Percentiles rank a stretch among this genome's conserved stretches.
phyloP scores from a whole-genome alignment of 2,329 filamentous ascomycete species.

The Phaeosphaeria sp. region DNA sequence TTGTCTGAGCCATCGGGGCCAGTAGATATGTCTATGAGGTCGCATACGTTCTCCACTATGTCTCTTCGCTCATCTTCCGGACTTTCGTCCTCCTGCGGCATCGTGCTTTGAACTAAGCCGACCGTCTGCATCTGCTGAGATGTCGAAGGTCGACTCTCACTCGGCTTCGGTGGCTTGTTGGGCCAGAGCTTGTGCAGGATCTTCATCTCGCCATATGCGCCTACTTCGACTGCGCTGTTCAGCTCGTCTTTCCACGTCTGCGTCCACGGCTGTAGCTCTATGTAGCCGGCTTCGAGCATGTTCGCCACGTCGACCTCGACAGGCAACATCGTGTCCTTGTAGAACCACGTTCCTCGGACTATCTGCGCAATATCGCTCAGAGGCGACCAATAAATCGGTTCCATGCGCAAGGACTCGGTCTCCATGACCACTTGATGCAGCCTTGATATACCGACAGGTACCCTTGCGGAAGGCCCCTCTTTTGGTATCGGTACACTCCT shows the following conservation, averaged over 20 bases:
- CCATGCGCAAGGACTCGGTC: constrained; percentile 70
- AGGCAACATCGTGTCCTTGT: constrained; percentile 91
- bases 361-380: constrained; percentile 87
- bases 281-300: constrained; percentile 88
- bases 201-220: constrained; percentile 89
- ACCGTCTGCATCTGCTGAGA: constrained; percentile 40
- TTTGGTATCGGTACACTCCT: constrained; percentile 30
- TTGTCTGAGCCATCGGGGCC: constrained; percentile 56
- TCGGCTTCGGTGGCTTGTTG: constrained; percentile 62
- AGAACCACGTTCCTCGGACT: constrained; percentile 93
- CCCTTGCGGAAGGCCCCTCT: constrained; percentile 58
- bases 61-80: constrained; percentile 53
- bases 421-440: constrained; percentile 89
- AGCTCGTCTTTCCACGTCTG: constrained; percentile 93
- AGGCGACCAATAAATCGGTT: constrained; percentile 97
- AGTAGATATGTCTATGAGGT: constrained; percentile 57
- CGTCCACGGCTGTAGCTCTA: constrained; percentile 85
- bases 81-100: constrained; percentile 47
- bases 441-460: constrained; percentile 88
- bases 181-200: constrained; percentile 86
- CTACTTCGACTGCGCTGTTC: constrained; percentile 87
- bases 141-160: constrained; percentile 53
- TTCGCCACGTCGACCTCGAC: constrained; percentile 87
- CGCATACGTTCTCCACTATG: constrained; percentile 53
- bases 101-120: constrained; percentile 39